Base-by-base conservation (phyloP, 1,284 basidiomycete species). In the Dichomitus squalens region DNA sequence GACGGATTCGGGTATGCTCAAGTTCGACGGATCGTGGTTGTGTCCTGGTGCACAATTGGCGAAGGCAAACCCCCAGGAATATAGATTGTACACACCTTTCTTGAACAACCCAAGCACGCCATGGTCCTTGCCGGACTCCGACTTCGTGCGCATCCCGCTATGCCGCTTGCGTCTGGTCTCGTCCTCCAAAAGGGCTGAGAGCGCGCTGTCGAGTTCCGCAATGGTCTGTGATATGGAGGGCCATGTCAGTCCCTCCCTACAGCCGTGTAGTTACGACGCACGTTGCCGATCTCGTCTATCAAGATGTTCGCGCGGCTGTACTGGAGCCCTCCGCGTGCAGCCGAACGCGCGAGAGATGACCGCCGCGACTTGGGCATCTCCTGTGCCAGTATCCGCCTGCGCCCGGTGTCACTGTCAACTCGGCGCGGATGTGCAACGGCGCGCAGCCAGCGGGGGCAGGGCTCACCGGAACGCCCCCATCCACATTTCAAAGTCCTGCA, bases 401-500 rank as follows among this genome's bases (percentile, higher is more conserved):
- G 35, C 21, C 33, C 34, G 21, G 48, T 49, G 34, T 49, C 38
- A 39, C 38, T 12, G 5, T 39, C 33, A 27, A 31, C 34, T 38
- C 33, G 33, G 38, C 38, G 31, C 18, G 29, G 18, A 11, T 20
- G n/a, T 35, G n/a, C 6, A n/a, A 16, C 12, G 38, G 48, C 34
- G 48, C 48, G 14, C 48, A 33, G 21, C 33, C 20, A 36, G 7
- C 8, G 21, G 48, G 7, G n/a, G n/a, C n/a, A n/a, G 38, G 34
- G 34, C 72, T 69, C 61, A 88, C 88, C 90, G 84, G 64, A 93
- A 82, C 33, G 87, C 84, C 29, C 74, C 60, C 79, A 90, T 90
- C 91, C 91, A 93, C 44, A 70, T 75, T 52, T 85, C 75, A 63
- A 92, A 94, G 66, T 94, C 92, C 7, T 84, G 82, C 18, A 73